Conservation (phyloP, 106 monocot genomes). For the Xerophyta viscosa region DNA sequence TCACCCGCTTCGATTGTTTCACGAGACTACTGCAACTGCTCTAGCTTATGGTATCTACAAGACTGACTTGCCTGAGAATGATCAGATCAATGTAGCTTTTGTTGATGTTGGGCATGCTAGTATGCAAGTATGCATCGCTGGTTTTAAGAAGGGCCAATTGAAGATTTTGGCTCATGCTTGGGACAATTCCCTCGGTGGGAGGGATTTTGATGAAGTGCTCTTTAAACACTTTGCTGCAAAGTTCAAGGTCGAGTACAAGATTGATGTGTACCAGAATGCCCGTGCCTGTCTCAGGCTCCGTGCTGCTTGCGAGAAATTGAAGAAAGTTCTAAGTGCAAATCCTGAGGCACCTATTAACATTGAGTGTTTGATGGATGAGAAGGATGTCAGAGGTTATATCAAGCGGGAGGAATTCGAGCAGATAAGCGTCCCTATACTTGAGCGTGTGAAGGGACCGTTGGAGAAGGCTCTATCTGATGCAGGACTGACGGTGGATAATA, state of each 20-base stretch:
- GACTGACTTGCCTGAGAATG: constrained; percentile 57
- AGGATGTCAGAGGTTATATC: constrained; percentile 66
- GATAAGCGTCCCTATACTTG: constrained; percentile 52
- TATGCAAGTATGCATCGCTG: constrained; percentile 76
- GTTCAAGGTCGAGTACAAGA: constrained; percentile 65
- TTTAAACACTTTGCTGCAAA: constrained; percentile 67
- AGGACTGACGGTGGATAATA: constrained; percentile 27
- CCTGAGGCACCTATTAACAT: constrained; percentile 77
- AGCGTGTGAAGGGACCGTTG: constrained; percentile 47
- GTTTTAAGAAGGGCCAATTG: constrained; percentile 57
- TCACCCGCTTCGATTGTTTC: constrained; percentile 68
- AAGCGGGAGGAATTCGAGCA: constrained; percentile 81
- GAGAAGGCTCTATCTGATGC: constrained; percentile 45
- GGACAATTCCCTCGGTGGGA: constrained; percentile 67
- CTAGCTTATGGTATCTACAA: constrained; percentile 79
- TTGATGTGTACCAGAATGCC: constrained; percentile 60
- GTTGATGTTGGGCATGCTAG: constrained; percentile 80
- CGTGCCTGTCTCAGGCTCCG: constrained; percentile 62
- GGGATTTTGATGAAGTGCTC: constrained; percentile 78
- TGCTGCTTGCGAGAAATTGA: constrained; percentile 69
- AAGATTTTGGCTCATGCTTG: constrained; percentile 49
- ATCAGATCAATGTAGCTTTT: constrained; percentile 59
- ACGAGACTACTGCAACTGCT: constrained; percentile 73
- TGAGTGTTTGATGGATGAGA: constrained; percentile 90
- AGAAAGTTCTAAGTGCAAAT: constrained; percentile 85